Conservation (phyloP, 1,284 basidiomycete genomes). For the Malassezia psittaci region DNA sequence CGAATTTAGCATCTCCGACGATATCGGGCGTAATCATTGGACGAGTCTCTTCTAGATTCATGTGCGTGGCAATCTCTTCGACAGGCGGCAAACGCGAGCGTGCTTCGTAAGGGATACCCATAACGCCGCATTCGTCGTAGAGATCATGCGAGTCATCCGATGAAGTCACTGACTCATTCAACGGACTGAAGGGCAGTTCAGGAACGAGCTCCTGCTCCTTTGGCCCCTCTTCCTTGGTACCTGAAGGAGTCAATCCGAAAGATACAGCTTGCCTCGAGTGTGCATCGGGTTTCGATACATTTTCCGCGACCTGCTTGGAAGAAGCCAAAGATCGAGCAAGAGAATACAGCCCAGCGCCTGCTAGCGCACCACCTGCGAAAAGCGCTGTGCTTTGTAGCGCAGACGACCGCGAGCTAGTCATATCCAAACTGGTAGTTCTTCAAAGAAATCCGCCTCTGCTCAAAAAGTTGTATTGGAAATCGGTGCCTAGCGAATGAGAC, state of each 20-base stretch:
- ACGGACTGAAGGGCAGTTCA: neutral
- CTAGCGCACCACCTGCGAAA: slow-evolving; percentile 12
- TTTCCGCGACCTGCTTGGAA: neutral
- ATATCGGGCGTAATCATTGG: neutral
- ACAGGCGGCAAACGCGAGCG: slow-evolving; percentile 1
- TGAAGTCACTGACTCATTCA: slow-evolving; percentile 4
- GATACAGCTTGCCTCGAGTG: neutral
- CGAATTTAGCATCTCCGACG: neutral
- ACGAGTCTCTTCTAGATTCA: neutral
- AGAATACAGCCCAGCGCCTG: slow-evolving; percentile 8
- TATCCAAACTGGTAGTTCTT: neutral
- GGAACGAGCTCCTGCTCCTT: neutral
- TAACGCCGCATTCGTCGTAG: slow-evolving; percentile 12
- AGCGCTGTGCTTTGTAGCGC: slow-evolving; percentile 11
- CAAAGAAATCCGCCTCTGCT: no score
- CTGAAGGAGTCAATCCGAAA: neutral
- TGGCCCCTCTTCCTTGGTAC: neutral
- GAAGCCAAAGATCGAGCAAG: slow-evolving; percentile 9
- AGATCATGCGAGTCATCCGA: neutral
- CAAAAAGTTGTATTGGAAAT: neutral
- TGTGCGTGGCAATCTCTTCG: slow-evolving; percentile 4
- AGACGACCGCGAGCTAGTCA: slow-evolving; percentile 8
- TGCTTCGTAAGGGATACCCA: slow-evolving; percentile 13
- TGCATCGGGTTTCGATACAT: neutral
- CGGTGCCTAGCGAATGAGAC: neutral